Evolutionary conservation across 2,329 filamentous ascomycete species (phyloP), one percentile per base, ranked within the genome.

Genomic region (Grosmannia penicillata): DNA sequence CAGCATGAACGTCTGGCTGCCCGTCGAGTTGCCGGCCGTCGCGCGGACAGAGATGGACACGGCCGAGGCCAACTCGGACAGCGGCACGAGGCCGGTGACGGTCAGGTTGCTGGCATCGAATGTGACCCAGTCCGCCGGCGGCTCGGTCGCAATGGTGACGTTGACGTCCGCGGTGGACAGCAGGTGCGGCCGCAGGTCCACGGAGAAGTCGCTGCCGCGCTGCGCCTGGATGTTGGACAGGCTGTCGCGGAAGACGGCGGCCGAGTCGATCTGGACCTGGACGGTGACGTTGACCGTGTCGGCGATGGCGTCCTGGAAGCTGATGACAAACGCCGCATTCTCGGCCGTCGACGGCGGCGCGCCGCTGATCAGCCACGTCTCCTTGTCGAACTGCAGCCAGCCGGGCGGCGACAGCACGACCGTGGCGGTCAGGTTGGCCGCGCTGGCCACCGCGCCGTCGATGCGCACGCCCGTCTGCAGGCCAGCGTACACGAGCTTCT

Each of bases 331-430:
- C 46, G 78, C 79, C 22, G 69, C 63, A 4, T 75, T 71, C 35
- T 63, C 61, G 4, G 73, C 69, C 36, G 63, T 60, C n/a, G 62
- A 50, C 0, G 76, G 73, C 3, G 80, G 74, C 2, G 60, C 79
- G 3, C 85, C 86, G 24, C 59, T 65, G 7, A 93, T 56, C 1
- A 58, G 60, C 52, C 85, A 69, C 0, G 74, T 76, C 8, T 59
- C 48, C 3, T 66, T 58, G 49, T 91, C 66, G 38, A 91, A 70
- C 0, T 60, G 59, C 21, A 93, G 55, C 86, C 86, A 93, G 4
- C 60, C 51, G 0, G 85, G 83, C 1, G 68, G 44, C 0, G 58
- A 63, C 1, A 65, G 62, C 13, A 53, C 49, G 24, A 87, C 48
- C 23, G 76, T 66, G 0, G 59, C 58, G 0, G 44, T 41, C n/a